phyloP scores from a whole-genome alignment of 768 basidiomycete species.

The Suillus fuscotomentosus region DNA sequence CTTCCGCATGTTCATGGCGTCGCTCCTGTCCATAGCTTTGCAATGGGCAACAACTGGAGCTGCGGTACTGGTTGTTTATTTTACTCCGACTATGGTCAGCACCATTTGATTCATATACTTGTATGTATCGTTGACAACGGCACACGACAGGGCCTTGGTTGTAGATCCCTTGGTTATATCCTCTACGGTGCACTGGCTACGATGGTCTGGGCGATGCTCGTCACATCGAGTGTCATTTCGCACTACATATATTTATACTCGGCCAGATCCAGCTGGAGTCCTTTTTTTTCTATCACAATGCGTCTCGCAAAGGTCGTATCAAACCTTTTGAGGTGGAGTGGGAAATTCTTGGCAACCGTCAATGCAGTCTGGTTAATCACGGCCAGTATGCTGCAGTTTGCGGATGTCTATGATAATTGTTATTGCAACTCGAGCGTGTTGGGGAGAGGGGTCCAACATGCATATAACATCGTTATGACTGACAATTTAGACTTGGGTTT shows the following conservation, averaged over 20 bases:
- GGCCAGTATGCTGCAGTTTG: constrained; percentile 22
- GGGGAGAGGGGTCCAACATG: constrained; percentile 9
- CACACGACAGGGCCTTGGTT: constrained; percentile 27
- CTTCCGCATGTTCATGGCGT: constrained; percentile 18
- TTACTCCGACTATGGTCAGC: constrained; percentile 23
- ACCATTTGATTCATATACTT: background rate
- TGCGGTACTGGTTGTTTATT: constrained; percentile 22
- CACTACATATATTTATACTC: constrained; percentile 12
- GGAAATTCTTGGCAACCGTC: constrained; percentile 17
- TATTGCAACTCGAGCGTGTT: constrained; percentile 23
- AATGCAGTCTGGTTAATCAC: constrained; percentile 21
- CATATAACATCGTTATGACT: constrained; percentile 29
- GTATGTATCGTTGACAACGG: background rate
- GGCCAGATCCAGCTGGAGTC: background rate
- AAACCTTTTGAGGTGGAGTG: constrained; percentile 14
- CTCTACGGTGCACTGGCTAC: constrained; percentile 29
- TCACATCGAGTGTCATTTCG: constrained; percentile 27
- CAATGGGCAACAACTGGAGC: constrained; percentile 28
- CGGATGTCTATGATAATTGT: constrained; percentile 21
- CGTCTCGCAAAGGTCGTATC: constrained; percentile 7
- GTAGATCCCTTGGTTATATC: constrained; percentile 32
- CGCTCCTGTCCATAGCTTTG: constrained; percentile 17
- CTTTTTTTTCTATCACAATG: background rate
- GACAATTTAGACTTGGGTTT: constrained; percentile 16
- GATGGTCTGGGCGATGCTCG: constrained; percentile 27